Evolutionary conservation across 164 flowering plant genomes (phyloP).

Genomic region (Vitis labrusca): DNA sequence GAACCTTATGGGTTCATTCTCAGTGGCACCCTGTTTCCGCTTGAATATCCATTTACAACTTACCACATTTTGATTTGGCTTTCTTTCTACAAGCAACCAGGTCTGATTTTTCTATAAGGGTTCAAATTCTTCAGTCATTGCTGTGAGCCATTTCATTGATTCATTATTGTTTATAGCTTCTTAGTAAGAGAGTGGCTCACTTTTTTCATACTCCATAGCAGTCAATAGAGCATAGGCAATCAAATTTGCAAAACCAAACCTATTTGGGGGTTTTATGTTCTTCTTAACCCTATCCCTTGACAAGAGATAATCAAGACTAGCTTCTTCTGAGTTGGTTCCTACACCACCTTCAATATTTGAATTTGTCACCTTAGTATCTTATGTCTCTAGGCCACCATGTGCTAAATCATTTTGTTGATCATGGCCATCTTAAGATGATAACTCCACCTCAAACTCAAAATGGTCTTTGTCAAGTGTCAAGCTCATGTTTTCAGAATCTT

Average conservation of each 20-base stretch:
- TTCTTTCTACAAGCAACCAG: constrained; percentile 8
- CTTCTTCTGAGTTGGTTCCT: no score
- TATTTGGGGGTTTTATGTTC: not conserved
- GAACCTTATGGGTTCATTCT: no score
- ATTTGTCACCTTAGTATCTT: no score
- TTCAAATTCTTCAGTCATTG: constrained; percentile 17
- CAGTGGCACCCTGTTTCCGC: no score
- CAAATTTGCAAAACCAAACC: constrained; percentile 1
- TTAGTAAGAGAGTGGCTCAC: constrained; percentile 9
- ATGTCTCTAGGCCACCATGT: no score
- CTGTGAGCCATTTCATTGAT: not conserved
- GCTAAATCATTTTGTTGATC: no score
- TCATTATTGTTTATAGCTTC: constrained; percentile 5
- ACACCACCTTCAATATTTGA: no score
- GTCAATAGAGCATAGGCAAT: constrained; percentile 10
- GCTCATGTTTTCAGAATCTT: no score
- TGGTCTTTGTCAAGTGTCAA: no score
- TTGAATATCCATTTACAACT: constrained; percentile 13
- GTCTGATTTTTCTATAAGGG: constrained; percentile 16
- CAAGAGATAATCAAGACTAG: not conserved
- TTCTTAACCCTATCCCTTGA: not conserved
- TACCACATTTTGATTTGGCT: not conserved
- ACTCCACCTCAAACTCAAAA: no score
- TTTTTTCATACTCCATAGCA: not conserved
- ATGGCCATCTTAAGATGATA: no score